These are phyloP conservation scores for Hymenoscyphus albidus DNA, from an alignment of 2,329 filamentous ascomycete genomes.

Conservation along the genomic window DNA sequence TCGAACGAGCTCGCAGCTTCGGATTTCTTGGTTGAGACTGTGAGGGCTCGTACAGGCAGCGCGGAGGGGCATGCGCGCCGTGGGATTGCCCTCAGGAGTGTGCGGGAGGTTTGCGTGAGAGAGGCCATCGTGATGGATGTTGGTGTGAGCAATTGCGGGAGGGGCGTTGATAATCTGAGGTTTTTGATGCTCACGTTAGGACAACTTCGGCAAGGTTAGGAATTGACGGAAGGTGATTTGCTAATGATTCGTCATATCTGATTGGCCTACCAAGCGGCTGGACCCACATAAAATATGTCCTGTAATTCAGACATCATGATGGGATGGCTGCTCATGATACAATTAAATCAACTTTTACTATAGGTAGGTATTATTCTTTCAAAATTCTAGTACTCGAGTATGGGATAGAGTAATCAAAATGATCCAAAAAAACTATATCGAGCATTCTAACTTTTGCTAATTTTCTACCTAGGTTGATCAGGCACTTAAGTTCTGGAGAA, in stretches of 20 bases:
- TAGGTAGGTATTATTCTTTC: too few species aligned
- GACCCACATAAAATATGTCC: neutral
- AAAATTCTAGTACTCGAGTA: too few species aligned
- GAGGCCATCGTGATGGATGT: slow-evolving; percentile 53
- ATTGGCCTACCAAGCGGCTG: neutral
- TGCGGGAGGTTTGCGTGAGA: slow-evolving; percentile 64
- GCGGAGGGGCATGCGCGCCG: slow-evolving; percentile 36
- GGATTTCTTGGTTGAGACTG: slow-evolving; percentile 39
- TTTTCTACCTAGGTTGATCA: too few species aligned
- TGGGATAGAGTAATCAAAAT: too few species aligned
- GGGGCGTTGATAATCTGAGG: slow-evolving; percentile 15
- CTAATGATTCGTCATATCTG: neutral
- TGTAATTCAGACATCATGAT: neutral
- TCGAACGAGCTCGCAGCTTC: slow-evolving; percentile 44
- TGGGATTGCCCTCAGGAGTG: slow-evolving; percentile 59
- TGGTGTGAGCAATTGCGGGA: slow-evolving; percentile 22
- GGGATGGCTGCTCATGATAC: too few species aligned
- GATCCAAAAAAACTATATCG: too few species aligned
- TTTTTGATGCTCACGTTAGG: slow-evolving; percentile 11
- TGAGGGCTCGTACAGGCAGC: slow-evolving; percentile 51
- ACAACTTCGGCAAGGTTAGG: slow-evolving; percentile 13
- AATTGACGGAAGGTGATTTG: slow-evolving; percentile 9
- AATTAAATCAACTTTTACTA: too few species aligned
- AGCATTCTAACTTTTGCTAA: too few species aligned
- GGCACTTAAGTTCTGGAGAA: too few species aligned